Base-by-base conservation (phyloP, 129 eudicot species). In the Erigeron canadensis region DNA sequence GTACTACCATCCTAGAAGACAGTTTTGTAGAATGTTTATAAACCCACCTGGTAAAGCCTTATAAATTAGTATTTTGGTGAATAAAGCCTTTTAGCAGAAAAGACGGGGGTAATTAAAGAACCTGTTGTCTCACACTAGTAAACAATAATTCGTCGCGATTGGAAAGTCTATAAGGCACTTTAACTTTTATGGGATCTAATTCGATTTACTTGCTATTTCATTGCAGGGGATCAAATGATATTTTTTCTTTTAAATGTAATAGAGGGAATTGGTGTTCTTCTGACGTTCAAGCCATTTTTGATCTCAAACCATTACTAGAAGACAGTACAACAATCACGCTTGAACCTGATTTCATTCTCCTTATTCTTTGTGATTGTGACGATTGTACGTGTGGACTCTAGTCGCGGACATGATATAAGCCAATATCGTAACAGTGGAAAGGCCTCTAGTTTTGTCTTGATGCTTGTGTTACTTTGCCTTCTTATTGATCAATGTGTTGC, bases 201-300 rank as follows among this genome's bases (percentile, higher is more conserved):
- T 75, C 8, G 7, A 34, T 67, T 54, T 77, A 44, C 2, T 23
- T 46, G 50, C 62, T 77, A 8, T 53, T 17, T 17, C 48, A 50
- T 44, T 81, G 89, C 87, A 89, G 93, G 96, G 0, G 84, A 76
- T 51, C 81, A 80, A 64, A 80, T 89, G 83, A 80, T 89, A 17
- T 89, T 86, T 83, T 82, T 86, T 79, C 42, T 89, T 60, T 72
- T 89, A 71, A 89, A 89, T 57, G 64, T 81, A 48, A 77, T 82
- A 0, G 93, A 84, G 77, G 80, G 73, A 56, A 59, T 86, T 44
- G 93, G 84, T 60, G 78, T 89, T 19, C 57, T 86, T 64, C 42
- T 84, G 79, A 89, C 93, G 23, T 86, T 86, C 81, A 89, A 80
- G 74, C 93, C 93, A 7, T 89, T 86, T 57, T 78, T 86, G 44